These are phyloP conservation scores for Leucocoprinus birnbaumii DNA, from an alignment of 768 basidiomycete species.

Conservation along the genomic window DNA sequence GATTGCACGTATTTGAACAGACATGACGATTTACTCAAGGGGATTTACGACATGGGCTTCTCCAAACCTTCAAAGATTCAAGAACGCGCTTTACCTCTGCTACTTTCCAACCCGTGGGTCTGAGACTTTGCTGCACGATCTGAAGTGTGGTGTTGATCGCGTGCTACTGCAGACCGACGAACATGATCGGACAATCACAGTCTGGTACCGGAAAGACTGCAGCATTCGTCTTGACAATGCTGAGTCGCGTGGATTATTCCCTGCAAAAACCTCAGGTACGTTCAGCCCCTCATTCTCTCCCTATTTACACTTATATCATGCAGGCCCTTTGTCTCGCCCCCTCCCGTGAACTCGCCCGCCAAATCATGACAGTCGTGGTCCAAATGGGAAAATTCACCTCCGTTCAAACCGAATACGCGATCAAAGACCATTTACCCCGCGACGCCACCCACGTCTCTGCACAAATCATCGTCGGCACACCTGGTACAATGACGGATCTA, in stretches of 20 bases:
- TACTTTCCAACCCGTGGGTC: conserved; percentile 83
- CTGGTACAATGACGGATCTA: conserved; percentile 91
- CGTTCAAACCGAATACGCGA: conserved; percentile 93
- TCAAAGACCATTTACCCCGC: conserved; percentile 79
- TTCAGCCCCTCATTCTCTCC: neutral
- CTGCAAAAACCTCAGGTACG: conserved; percentile 79
- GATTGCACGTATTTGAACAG: conserved; percentile 32
- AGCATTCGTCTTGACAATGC: conserved; percentile 96
- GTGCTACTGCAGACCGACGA: conserved; percentile 69
- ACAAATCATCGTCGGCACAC: conserved; percentile 94
- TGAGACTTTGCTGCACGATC: neutral
- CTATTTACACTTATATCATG: neutral
- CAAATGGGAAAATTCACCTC: conserved; percentile 94
- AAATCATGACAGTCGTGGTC: conserved; percentile 94
- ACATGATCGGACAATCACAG: conserved; percentile 99
- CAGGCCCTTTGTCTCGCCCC: conserved; percentile 98
- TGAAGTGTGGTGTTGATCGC: neutral
- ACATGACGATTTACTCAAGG: conserved; percentile 85
- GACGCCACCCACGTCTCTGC: conserved; percentile 70
- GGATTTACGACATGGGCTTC: conserved; percentile 93
- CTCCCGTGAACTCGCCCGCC: conserved; percentile 93
- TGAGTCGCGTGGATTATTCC: conserved; percentile 87
- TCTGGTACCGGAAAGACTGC: conserved; percentile 99
- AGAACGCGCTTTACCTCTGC: conserved; percentile 90
- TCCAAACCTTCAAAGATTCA: conserved; percentile 99